Percentiles rank a stretch among this genome's conserved stretches.
phyloP scores from a whole-genome alignment of 768 basidiomycete species.

The Chalciporus sphaerocephalus region DNA sequence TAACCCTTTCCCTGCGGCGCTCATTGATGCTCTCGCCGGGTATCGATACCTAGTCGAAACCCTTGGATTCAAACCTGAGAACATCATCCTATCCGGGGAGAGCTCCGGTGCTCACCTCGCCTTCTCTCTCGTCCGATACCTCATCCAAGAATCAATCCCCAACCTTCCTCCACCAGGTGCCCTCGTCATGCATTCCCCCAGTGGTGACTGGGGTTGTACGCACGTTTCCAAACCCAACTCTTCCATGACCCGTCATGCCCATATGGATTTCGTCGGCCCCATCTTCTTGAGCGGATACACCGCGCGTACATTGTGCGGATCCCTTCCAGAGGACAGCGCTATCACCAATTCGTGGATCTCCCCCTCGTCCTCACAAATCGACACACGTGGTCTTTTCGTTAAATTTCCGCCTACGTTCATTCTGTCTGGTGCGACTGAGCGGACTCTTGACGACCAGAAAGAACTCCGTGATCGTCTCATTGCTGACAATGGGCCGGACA shows the following conservation, averaged over 20 bases:
- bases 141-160: no score
- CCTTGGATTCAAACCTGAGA: slow-evolving; percentile 26
- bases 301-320: slow-evolving; percentile 7
- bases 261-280: no score
- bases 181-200: no score
- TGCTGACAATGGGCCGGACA: slow-evolving; percentile 20
- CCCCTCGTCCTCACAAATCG: slow-evolving; percentile 7
- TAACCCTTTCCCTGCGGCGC: neutral
- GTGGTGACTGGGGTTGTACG: no score
- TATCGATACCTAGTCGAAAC: slow-evolving; percentile 32
- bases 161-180: no score
- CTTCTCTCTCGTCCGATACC: no score
- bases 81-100: slow-evolving; percentile 37
- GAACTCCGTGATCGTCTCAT: slow-evolving; percentile 22
- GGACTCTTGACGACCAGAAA: slow-evolving; percentile 23
- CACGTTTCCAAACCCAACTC: no score
- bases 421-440: slow-evolving; percentile 27
- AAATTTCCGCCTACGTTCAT: slow-evolving; percentile 28
- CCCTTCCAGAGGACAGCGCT: slow-evolving; percentile 4
- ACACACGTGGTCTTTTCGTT: slow-evolving; percentile 15
- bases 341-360: slow-evolving; percentile 11
- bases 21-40: slow-evolving; percentile 34
- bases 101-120: no score
- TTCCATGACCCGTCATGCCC: no score
- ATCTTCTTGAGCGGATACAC: no score